These are phyloP conservation scores for Thelonectria rubi DNA, from an alignment of 2,329 filamentous ascomycete genomes.

Conservation along the genomic window DNA sequence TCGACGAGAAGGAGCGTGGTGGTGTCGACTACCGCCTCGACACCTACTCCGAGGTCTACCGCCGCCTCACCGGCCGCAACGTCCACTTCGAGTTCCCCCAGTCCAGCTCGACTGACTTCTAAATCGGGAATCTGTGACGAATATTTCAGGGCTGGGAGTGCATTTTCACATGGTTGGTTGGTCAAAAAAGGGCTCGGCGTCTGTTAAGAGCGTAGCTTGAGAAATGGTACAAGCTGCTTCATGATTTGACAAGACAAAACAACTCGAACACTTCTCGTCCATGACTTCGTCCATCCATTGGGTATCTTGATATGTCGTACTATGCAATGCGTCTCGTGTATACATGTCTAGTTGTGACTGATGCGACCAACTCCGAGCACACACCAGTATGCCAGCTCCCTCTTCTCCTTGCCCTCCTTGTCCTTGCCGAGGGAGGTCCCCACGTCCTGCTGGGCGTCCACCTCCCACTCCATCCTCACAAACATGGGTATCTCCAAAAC, in stretches of 20 bases:
- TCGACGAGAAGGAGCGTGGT: constrained; percentile 99
- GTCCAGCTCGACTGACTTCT: constrained; percentile 80
- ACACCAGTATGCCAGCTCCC: constrained; percentile 95
- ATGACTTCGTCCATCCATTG: constrained; percentile 43
- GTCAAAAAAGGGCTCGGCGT: constrained; percentile 60
- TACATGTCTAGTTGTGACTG: constrained; percentile 53
- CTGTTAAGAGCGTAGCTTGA: constrained; percentile 59
- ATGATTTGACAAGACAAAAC: constrained; percentile 50
- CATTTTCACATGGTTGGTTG: constrained; percentile 50
- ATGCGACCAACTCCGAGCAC: constrained; percentile 90
- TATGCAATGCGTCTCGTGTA: constrained; percentile 27
- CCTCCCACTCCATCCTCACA: constrained; percentile 90
- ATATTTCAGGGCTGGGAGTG: constrained; percentile 44
- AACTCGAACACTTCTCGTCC: constrained; percentile 45
- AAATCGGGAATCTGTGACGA: constrained; percentile 54
- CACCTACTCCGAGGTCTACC: constrained; percentile 99
- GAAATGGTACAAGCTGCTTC: constrained; percentile 56
- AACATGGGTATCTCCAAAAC: constrained; percentile 91
- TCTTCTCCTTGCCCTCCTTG: constrained; percentile 75
- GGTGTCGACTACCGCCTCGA: constrained; percentile 99
- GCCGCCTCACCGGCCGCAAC: constrained; percentile 93
- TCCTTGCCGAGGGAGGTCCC: constrained; percentile 62
- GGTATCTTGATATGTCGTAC: constrained; percentile 53
- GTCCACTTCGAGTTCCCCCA: constrained; percentile 99
- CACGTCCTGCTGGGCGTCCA: constrained; percentile 72